These are phyloP conservation scores for Pseudocercospora cruenta DNA, from an alignment of 2,329 filamentous ascomycete species.

Conservation along the genomic window DNA sequence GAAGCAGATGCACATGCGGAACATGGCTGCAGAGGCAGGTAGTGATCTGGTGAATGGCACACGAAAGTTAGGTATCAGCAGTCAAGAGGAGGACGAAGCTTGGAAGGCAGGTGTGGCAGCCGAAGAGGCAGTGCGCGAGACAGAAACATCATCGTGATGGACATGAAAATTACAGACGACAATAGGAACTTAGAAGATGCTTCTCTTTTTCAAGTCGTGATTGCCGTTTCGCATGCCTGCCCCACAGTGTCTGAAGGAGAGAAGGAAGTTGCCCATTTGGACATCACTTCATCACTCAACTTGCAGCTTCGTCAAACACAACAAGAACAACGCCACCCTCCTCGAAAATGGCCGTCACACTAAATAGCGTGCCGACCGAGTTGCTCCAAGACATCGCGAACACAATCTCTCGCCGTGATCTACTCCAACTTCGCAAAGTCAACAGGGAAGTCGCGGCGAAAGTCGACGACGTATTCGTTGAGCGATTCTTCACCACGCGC, in stretches of 20 bases:
- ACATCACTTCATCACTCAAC: neutral
- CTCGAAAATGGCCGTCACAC: neutral
- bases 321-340: neutral
- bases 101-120: slow-evolving; percentile 13
- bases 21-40: neutral
- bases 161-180: neutral
- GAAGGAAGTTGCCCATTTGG: neutral
- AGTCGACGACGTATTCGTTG: slow-evolving; percentile 2
- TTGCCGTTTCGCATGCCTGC: neutral
- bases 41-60: neutral
- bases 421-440: neutral
- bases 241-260: no score
- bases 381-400: slow-evolving; percentile 1
- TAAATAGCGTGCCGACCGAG: neutral
- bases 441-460: slow-evolving; percentile 1
- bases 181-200: no score
- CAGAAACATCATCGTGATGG: neutral
- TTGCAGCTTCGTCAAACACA: neutral
- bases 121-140: slow-evolving; percentile 6
- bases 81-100: slow-evolving; percentile 4
- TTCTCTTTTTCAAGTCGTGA: neutral
- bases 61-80: slow-evolving; percentile 10
- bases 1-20: slow-evolving; percentile 23
- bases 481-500: slow-evolving; percentile 3
- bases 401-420: neutral